Conservation (phyloP, 768 basidiomycete species). For the Pleurotus eryngii region DNA sequence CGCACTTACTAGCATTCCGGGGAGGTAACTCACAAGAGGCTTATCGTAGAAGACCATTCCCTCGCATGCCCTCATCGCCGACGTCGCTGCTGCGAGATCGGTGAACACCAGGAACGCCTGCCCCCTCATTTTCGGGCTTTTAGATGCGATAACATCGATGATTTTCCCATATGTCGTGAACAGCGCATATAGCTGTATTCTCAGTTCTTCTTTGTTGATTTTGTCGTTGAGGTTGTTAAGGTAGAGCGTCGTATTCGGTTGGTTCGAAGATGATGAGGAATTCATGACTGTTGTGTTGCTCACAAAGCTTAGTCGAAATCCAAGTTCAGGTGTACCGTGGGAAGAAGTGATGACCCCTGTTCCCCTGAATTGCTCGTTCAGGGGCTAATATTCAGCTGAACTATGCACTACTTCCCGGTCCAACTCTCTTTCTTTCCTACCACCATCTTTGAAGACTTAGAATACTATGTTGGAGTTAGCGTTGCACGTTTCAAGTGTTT, state of each 20-base stretch:
- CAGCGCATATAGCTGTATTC: conserved; percentile 76
- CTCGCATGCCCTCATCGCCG: conserved; percentile 89
- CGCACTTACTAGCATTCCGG: conserved; percentile 1
- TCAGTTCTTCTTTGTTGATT: conserved; percentile 87
- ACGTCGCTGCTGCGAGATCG: conserved; percentile 86
- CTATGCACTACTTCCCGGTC: too few species aligned
- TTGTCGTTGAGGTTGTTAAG: conserved; percentile 92
- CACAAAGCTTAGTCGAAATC: too few species aligned
- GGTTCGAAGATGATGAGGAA: conserved; percentile 42
- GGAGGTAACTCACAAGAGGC: conserved; percentile 68
- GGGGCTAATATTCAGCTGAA: too few species aligned
- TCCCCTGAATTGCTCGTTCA: too few species aligned
- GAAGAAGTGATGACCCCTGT: too few species aligned
- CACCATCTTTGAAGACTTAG: too few species aligned
- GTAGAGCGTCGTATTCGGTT: conserved; percentile 88
- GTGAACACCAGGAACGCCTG: conserved; percentile 96
- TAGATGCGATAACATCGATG: conserved; percentile 90
- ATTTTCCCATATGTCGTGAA: conserved; percentile 94
- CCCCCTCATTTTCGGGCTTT: conserved; percentile 81
- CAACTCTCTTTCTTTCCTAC: too few species aligned
- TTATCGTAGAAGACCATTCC: conserved; percentile 94
- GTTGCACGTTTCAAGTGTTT: too few species aligned
- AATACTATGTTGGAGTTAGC: too few species aligned
- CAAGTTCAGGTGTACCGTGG: too few species aligned
- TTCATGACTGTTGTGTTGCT: too few species aligned